Evolutionary conservation across 2,329 filamentous ascomycete genomes (phyloP).

Genomic region (Sporothrix protearum): DNA sequence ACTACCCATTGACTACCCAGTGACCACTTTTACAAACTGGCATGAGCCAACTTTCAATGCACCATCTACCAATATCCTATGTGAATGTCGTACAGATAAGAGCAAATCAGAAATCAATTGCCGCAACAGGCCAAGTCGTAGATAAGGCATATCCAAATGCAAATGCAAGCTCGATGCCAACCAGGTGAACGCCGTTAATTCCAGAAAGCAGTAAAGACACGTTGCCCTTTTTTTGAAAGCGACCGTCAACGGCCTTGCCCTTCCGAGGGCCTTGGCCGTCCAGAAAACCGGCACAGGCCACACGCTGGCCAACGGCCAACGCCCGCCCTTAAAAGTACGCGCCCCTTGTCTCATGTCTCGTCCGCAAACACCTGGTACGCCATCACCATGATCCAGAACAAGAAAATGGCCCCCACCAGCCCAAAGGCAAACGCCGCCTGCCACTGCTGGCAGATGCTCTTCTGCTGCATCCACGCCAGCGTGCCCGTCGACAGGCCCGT

Average conservation of each 20-base stretch:
- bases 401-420: conserved; percentile 56
- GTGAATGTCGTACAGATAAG: neutral
- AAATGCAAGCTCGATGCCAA: neutral
- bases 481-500: conserved; percentile 52
- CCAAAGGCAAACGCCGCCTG: conserved; percentile 62
- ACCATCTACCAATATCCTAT: neutral
- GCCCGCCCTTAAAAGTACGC: too few relatives aligned
- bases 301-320: too few relatives aligned
- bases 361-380: conserved; percentile 59
- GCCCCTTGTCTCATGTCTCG: conserved; percentile 22
- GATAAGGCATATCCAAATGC: neutral
- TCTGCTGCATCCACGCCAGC: conserved; percentile 62
- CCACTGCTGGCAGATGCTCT: conserved; percentile 63
- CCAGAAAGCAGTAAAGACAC: neutral
- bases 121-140: neutral
- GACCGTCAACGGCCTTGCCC: neutral
- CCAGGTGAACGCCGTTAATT: neutral
- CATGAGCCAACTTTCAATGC: neutral
- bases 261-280: neutral
- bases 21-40: neutral
- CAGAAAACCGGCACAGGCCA: too few relatives aligned
- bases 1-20: too few relatives aligned
- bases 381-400: conserved; percentile 68
- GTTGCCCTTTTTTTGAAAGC: neutral
- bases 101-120: neutral